Evolutionary conservation across 2,329 filamentous ascomycete genomes (phyloP).

Genomic region (Karstenula rhodostoma): DNA sequence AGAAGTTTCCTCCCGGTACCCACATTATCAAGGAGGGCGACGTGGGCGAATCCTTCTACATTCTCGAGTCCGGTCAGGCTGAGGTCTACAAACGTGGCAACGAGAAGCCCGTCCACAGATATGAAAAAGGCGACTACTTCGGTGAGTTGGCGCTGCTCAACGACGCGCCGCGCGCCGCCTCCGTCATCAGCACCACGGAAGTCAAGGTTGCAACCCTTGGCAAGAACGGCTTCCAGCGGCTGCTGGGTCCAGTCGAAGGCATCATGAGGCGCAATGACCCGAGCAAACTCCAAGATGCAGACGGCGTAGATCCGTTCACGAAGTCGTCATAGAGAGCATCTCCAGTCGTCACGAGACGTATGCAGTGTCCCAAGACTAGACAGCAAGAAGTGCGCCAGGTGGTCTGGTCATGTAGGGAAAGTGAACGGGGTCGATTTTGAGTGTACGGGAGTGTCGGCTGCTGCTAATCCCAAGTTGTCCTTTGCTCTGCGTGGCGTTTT

Average conservation of each 20-base stretch:
- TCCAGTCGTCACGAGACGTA: background rate
- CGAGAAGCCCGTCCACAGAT: slow-evolving; percentile 76
- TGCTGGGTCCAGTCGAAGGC: slow-evolving; percentile 90
- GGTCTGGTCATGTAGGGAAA: slow-evolving; percentile 1
- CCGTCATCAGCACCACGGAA: slow-evolving; percentile 81
- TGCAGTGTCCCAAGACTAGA: background rate
- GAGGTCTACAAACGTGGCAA: slow-evolving; percentile 83
- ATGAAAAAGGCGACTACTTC: slow-evolving; percentile 94
- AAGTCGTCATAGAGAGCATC: slow-evolving; percentile 27
- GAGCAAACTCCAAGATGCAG: slow-evolving; percentile 50
- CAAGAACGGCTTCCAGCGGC: slow-evolving; percentile 92
- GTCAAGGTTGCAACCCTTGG: slow-evolving; percentile 93
- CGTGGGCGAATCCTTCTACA: slow-evolving; percentile 88
- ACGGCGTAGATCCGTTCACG: slow-evolving; percentile 71
- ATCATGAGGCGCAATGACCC: slow-evolving; percentile 85
- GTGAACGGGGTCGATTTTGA: slow-evolving; percentile 6
- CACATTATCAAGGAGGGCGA: slow-evolving; percentile 92
- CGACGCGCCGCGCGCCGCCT: slow-evolving; percentile 91
- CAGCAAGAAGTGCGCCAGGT: background rate
- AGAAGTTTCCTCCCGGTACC: slow-evolving; percentile 81
- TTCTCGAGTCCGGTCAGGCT: slow-evolving; percentile 86
- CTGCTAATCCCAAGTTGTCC: slow-evolving; percentile 14
- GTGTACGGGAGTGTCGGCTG: slow-evolving; percentile 11
- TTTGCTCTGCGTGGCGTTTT: slow-evolving; percentile 28
- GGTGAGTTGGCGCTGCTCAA: slow-evolving; percentile 93